These are phyloP conservation scores for Allodekkera sacchari DNA, from an alignment of 805 yeast genomes.

Conservation along the genomic window DNA sequence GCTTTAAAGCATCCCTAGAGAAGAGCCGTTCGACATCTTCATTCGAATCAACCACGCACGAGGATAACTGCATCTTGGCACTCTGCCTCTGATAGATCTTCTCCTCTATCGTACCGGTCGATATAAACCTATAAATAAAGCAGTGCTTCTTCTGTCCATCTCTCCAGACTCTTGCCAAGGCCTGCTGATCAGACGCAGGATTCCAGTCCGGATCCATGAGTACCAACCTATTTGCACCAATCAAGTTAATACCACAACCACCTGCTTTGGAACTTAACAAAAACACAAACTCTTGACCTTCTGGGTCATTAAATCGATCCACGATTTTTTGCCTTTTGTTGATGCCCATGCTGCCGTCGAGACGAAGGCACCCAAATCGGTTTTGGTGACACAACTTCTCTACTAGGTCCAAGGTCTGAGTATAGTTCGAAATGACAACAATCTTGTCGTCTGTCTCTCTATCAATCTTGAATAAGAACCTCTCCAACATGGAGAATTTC, in stretches of 20 bases:
- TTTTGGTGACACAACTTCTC: conserved; percentile 75
- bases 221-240: conserved; percentile 89
- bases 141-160: conserved; percentile 98
- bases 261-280: conserved; percentile 93
- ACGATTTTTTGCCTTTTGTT: conserved; percentile 90
- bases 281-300: conserved; percentile 80
- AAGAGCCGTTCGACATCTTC: conserved; percentile 91
- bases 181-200: conserved; percentile 98
- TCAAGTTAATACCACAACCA: conserved; percentile 95
- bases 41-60: conserved; percentile 95
- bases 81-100: conserved; percentile 94
- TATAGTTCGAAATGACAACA: conserved; percentile 88
- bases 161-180: conserved; percentile 96
- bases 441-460: conserved; percentile 88
- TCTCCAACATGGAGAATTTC: conserved; percentile 73
- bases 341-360: conserved; percentile 90
- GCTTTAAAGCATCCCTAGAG: conserved; percentile 70
- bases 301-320: conserved; percentile 82
- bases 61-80: conserved; percentile 84
- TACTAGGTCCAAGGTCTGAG: conserved; percentile 86
- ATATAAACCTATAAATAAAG: conserved; percentile 85
- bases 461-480: conserved; percentile 72
- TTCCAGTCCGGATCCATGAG: conserved; percentile 94
- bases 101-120: conserved; percentile 94
- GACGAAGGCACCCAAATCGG: conserved; percentile 67